These are phyloP conservation scores for Candida glaebosa DNA, from an alignment of 805 yeast genomes.

Conservation along the genomic window DNA sequence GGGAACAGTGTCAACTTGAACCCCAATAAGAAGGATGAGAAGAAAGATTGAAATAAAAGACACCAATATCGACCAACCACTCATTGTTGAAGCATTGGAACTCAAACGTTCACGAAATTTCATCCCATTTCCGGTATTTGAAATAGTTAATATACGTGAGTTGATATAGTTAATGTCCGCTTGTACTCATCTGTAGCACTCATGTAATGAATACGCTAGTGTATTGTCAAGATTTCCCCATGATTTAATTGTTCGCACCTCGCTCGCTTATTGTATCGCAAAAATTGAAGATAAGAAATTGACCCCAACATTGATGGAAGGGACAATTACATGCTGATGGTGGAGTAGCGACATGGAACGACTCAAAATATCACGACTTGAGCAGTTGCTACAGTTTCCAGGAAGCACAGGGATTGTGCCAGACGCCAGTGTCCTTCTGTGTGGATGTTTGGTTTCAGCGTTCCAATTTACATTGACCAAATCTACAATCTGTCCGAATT, in stretches of 20 bases:
- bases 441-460: conserved; percentile 42
- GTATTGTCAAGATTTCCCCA: too few species aligned
- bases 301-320: background rate
- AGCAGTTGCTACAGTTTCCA: conserved; percentile 23
- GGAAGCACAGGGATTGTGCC: conserved; percentile 17
- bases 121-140: background rate
- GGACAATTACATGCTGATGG: background rate
- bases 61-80: too few species aligned
- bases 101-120: too few species aligned
- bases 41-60: too few species aligned
- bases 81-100: too few species aligned
- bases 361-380: conserved; percentile 19
- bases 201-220: too few species aligned
- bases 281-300: background rate
- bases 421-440: conserved; percentile 35
- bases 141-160: background rate
- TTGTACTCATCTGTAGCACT: too few species aligned
- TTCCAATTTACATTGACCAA: conserved; percentile 15
- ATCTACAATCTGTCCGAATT: conserved; percentile 21
- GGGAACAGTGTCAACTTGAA: conserved; percentile 13
- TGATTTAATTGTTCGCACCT: too few species aligned
- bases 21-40: conserved; percentile 9
- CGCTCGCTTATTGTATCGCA: background rate
- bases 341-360: background rate
- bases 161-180: background rate